Conservation (phyloP, 495 filamentous ascomycete species). For the Pseudoneurospora amorphoporcata region DNA sequence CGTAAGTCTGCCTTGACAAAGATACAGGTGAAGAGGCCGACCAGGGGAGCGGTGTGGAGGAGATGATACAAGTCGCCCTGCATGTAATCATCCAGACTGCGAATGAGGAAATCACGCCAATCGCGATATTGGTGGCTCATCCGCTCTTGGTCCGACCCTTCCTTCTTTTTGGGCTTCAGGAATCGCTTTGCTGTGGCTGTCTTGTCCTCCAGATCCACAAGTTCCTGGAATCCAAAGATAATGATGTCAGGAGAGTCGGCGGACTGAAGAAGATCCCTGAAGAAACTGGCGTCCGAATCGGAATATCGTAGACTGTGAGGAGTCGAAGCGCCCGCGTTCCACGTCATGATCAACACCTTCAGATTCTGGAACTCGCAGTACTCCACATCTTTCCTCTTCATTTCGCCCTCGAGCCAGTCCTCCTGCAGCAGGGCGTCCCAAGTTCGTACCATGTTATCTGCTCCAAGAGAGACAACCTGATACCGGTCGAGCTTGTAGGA, state of each 20-base stretch:
- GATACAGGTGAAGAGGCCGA: slow-evolving; percentile 91
- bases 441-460: slow-evolving; percentile 70
- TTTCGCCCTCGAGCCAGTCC: slow-evolving; percentile 83
- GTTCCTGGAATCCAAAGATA: slow-evolving; percentile 94
- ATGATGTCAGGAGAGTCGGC: slow-evolving; percentile 77
- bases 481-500: slow-evolving; percentile 77
- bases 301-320: slow-evolving; percentile 67
- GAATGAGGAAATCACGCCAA: slow-evolving; percentile 81
- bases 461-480: slow-evolving; percentile 81
- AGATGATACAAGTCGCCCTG: slow-evolving; percentile 65
- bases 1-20: slow-evolving; percentile 78
- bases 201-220: slow-evolving; percentile 95
- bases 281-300: slow-evolving; percentile 58
- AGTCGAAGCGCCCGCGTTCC: slow-evolving; percentile 92
- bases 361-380: slow-evolving; percentile 81
- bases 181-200: slow-evolving; percentile 87
- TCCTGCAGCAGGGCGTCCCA: slow-evolving; percentile 94
- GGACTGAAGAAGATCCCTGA: slow-evolving; percentile 59
- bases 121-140: slow-evolving; percentile 97
- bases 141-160: slow-evolving; percentile 77
- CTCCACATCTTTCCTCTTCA: slow-evolving; percentile 70
- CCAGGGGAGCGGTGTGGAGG: slow-evolving; percentile 77
- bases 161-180: slow-evolving; percentile 78
- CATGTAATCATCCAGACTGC: slow-evolving; percentile 73
- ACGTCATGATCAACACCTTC: slow-evolving; percentile 70